A percentile compares a stretch with the other conserved stretches of the same genome.
Evolutionary conservation across 345 rosid genomes (phyloP).

Genomic region (Salix purpurea): DNA sequence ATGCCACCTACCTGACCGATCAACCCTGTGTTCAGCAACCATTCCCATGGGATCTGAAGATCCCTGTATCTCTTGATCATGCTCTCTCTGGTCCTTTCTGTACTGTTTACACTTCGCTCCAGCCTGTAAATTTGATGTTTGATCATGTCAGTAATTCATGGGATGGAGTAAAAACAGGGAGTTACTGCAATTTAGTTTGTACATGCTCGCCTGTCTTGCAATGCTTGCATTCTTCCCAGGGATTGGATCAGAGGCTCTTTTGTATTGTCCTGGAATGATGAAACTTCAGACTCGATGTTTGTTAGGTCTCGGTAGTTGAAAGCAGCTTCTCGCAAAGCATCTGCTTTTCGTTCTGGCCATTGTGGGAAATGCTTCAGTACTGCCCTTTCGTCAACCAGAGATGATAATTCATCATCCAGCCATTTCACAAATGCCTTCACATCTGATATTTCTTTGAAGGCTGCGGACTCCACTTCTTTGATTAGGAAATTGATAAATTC

Average conservation of each 20-base stretch:
- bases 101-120: conserved; percentile 58
- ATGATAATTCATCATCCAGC: conserved; percentile 75
- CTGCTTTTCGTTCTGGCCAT: conserved; percentile 93
- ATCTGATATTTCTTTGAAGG: conserved; percentile 55
- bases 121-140: conserved; percentile 47
- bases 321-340: conserved; percentile 83
- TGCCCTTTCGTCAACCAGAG: conserved; percentile 90
- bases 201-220: conserved; percentile 99
- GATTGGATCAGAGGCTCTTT: conserved; percentile 47
- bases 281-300: conserved; percentile 58
- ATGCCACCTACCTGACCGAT: conserved; percentile 70
- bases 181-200: conserved; percentile 28
- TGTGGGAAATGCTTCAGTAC: conserved; percentile 85
- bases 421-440: conserved; percentile 76
- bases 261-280: conserved; percentile 52
- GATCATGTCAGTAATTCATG: conserved; percentile 22
- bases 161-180: conserved; percentile 2
- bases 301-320: conserved; percentile 59
- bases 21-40: conserved; percentile 78
- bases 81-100: conserved; percentile 61
- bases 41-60: conserved; percentile 85
- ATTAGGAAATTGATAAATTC: conserved; percentile 60
- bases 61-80: conserved; percentile 68
- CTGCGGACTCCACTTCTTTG: conserved; percentile 67
- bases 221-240: conserved; percentile 56